phyloP scores from a whole-genome alignment of 345 rosid genomes.

The Citrus medica region DNA sequence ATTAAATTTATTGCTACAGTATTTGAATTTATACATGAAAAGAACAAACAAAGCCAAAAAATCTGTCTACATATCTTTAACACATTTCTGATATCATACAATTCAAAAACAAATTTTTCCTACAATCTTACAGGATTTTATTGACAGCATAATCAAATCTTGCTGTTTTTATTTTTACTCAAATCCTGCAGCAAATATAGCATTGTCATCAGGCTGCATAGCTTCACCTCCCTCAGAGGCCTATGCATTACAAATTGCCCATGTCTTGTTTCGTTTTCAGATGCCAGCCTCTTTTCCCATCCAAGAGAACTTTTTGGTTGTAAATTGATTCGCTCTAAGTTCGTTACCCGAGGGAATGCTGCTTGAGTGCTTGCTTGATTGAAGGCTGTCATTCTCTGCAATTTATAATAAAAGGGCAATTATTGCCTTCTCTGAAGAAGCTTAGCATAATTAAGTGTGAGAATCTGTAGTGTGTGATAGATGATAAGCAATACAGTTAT shows the following conservation, averaged over 20 bases:
- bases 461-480: conserved; percentile 6
- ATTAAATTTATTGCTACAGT: too few relatives aligned
- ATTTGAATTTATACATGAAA: too few relatives aligned
- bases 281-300: neutral
- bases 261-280: neutral
- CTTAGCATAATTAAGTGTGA: neutral
- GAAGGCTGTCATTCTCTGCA: neutral
- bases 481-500: neutral
- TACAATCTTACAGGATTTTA: too few relatives aligned
- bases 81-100: too few relatives aligned
- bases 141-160: too few relatives aligned
- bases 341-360: neutral
- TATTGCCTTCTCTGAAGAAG: neutral
- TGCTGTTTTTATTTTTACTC: too few relatives aligned
- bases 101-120: too few relatives aligned
- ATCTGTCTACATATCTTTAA: too few relatives aligned
- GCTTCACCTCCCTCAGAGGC: neutral
- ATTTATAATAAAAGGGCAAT: neutral
- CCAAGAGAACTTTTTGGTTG: neutral
- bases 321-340: neutral
- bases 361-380: neutral
- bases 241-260: neutral
- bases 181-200: too few relatives aligned
- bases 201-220: too few relatives aligned
- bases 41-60: too few relatives aligned